Conservation (phyloP, 1,139 yeast species). For the Blastobotrys indianensis region DNA sequence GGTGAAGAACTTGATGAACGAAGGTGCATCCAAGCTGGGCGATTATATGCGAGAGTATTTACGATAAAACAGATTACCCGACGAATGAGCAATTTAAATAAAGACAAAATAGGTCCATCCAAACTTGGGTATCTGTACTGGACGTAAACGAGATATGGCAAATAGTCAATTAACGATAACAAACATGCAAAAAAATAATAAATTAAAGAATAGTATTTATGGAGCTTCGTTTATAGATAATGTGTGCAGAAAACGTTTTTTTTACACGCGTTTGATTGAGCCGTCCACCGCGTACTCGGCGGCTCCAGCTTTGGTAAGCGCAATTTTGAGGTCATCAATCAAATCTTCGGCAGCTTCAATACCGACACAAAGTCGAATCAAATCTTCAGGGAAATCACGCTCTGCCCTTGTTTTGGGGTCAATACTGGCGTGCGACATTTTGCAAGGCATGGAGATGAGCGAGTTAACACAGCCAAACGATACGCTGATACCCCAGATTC, state of each 20-base stretch:
- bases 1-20: conserved; percentile 88
- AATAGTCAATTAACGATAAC: background rate
- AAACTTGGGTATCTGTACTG: background rate
- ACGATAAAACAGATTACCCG: conserved; percentile 36
- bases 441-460: conserved; percentile 84
- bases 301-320: conserved; percentile 49
- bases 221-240: background rate
- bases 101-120: background rate
- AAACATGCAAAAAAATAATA: background rate
- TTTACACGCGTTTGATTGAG: too few relatives aligned
- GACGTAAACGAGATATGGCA: too few relatives aligned
- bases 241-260: background rate
- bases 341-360: conserved; percentile 61
- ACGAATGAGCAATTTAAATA: background rate
- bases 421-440: conserved; percentile 95
- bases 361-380: conserved; percentile 83
- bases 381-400: conserved; percentile 86
- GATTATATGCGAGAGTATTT: conserved; percentile 79
- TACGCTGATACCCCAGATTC: conserved; percentile 82
- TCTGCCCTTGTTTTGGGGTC: conserved; percentile 81
- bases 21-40: conserved; percentile 85
- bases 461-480: conserved; percentile 94
- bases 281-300: background rate
- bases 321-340: conserved; percentile 66
- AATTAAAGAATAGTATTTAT: background rate